A percentile compares a stretch with the other conserved stretches of the same genome.
phyloP scores from a whole-genome alignment of 2,329 filamentous ascomycete genomes.

The Nemania diffusa region DNA sequence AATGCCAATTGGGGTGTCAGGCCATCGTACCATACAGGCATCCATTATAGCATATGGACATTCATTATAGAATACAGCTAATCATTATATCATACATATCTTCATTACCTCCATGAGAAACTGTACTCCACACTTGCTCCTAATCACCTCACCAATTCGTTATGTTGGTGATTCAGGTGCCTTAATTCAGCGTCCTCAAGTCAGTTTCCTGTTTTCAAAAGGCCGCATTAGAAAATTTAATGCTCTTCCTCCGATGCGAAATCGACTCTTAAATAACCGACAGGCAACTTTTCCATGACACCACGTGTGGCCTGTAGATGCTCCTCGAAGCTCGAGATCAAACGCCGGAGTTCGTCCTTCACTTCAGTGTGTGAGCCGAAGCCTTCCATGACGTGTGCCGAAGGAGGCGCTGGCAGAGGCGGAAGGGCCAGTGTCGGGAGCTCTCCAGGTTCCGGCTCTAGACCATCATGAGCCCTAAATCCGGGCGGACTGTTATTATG shows the following conservation, averaged over 20 bases:
- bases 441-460: not conserved
- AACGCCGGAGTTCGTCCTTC: constrained; percentile 2
- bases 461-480: constrained; percentile 6
- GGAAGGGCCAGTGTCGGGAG: not conserved
- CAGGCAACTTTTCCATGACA: not conserved
- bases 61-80: not conserved
- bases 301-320: not conserved
- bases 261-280: constrained; percentile 1
- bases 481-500: constrained; percentile 5
- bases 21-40: not conserved
- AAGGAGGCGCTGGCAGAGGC: not conserved
- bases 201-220: constrained; percentile 5
- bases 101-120: constrained; percentile 8
- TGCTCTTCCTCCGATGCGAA: not conserved
- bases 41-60: constrained; percentile 1
- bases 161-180: not conserved
- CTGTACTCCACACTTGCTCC: constrained; percentile 1
- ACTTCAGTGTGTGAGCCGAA: constrained; percentile 1
- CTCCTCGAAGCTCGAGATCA: constrained; percentile 6
- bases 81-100: not conserved
- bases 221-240: not conserved
- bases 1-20: constrained; percentile 1
- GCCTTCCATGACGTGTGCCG: constrained; percentile 1
- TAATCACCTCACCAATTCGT: constrained; percentile 4
- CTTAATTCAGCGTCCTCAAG: constrained; percentile 8